Percentiles rank a stretch among this genome's conserved stretches.
Conservation (phyloP, 2,329 filamentous ascomycete genomes). For the Fusarium haematococcum region DNA sequence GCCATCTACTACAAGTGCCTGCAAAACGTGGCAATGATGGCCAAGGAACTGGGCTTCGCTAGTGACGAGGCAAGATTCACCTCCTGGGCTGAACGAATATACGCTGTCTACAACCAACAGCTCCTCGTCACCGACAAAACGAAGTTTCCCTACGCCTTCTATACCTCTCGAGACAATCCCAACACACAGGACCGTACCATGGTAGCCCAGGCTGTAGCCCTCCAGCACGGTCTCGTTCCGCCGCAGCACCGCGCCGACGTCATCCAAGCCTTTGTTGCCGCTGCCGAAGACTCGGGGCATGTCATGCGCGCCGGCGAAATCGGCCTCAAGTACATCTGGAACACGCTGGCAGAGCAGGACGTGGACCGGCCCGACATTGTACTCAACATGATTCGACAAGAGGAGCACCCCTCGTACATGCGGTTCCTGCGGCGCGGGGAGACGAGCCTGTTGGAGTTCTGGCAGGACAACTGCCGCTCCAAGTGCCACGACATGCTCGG, state of each 20-base stretch:
- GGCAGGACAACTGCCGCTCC: constrained; percentile 56
- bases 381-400: constrained; percentile 57
- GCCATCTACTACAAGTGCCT: constrained; percentile 57
- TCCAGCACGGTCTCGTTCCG: constrained; percentile 39
- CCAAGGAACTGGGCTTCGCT: constrained; percentile 43
- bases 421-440: constrained; percentile 59
- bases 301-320: constrained; percentile 56
- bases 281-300: constrained; percentile 47
- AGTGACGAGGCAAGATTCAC: constrained; percentile 43
- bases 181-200: constrained; percentile 50
- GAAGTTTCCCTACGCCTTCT: constrained; percentile 51
- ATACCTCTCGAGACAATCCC: constrained; percentile 51
- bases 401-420: constrained; percentile 62
- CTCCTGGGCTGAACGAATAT: constrained; percentile 46
- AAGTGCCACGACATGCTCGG: constrained; percentile 63
- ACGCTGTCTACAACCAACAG: constrained; percentile 49
- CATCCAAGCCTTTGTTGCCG: constrained; percentile 36
- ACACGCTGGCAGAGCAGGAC: constrained; percentile 51
- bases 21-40: constrained; percentile 51
- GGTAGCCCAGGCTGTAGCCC: constrained; percentile 52
- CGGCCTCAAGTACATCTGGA: constrained; percentile 55
- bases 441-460: constrained; percentile 57
- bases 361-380: constrained; percentile 55
- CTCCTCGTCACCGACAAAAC: constrained; percentile 48
- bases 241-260: constrained; percentile 31